A percentile compares a stretch with the other conserved stretches of the same genome.
These are phyloP conservation scores for Pseudonitzschia multistriata DNA, from an alignment of 108 stramenopile species.

Conservation along the genomic window DNA sequence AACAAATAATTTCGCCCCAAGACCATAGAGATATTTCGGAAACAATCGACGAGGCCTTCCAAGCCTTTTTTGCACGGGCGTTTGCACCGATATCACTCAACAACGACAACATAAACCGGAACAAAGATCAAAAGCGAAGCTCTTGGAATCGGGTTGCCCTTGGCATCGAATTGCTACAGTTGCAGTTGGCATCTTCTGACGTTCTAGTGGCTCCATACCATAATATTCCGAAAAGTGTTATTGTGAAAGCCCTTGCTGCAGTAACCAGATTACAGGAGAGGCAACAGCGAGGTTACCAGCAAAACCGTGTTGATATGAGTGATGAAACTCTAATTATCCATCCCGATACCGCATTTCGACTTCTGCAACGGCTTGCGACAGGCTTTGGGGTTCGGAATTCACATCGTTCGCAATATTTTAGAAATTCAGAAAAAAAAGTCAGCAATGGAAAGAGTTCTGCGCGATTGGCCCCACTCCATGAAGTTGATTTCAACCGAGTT, in stretches of 20 bases:
- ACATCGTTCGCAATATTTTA: constrained; percentile 12
- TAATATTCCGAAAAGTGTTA: constrained; percentile 43
- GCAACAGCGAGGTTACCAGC: not conserved
- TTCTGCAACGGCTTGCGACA: constrained; percentile 69
- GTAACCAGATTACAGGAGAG: constrained; percentile 41
- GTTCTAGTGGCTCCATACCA: constrained; percentile 46
- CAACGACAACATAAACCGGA: constrained; percentile 1
- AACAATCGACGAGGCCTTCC: constrained; percentile 47
- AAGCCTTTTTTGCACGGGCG: constrained; percentile 35
- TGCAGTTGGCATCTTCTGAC: constrained; percentile 43
- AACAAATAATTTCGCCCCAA: not conserved
- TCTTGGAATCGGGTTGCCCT: constrained; percentile 30
- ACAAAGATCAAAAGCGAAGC: not conserved
- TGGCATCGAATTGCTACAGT: constrained; percentile 49
- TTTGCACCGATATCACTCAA: constrained; percentile 45
- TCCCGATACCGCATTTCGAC: constrained; percentile 59
- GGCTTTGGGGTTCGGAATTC: constrained; percentile 57
- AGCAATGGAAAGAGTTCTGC: not conserved
- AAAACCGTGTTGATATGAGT: not conserved
- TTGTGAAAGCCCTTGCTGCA: constrained; percentile 55
- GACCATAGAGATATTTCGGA: constrained; percentile 19
- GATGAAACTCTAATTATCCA: constrained; percentile 12
- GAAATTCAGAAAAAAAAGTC: not conserved
- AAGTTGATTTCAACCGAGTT: constrained; percentile 77
- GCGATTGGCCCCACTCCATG: constrained; percentile 33